Evolutionary conservation across 169 alveolate genomes (phyloP).

Genomic region (Plasmodium knowlesi): DNA sequence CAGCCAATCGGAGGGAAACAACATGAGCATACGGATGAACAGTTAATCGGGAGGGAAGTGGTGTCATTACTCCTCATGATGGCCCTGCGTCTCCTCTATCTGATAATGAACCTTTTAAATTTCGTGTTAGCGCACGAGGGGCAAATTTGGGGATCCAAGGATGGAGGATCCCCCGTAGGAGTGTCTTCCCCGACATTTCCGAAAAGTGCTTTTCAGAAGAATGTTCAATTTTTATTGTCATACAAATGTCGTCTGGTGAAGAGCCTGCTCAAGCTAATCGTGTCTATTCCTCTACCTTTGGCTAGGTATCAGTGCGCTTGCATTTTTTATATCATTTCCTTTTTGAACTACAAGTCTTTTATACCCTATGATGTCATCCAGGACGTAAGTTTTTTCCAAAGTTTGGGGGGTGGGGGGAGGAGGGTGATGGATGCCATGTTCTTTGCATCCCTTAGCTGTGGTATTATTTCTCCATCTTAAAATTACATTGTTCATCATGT

Average conservation of each 20-base stretch:
- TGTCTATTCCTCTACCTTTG: conserved; percentile 35
- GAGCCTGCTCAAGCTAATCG: conserved; percentile 29
- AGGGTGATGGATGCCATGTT: not conserved
- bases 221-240: conserved; percentile 33
- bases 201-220: not conserved
- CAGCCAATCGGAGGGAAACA: not conserved
- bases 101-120: conserved; percentile 25
- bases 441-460: not conserved
- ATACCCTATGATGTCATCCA: conserved; percentile 22
- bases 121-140: conserved; percentile 8
- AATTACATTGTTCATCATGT: not conserved
- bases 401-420: too few species aligned
- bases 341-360: conserved; percentile 34
- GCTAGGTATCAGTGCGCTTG: conserved; percentile 37
- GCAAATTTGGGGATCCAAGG: not conserved
- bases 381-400: conserved; percentile 27
- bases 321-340: conserved; percentile 28
- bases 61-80: conserved; percentile 11
- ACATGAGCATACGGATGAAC: not conserved
- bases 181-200: not conserved
- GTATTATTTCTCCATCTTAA: not conserved
- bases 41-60: conserved; percentile 12
- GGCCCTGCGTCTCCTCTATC: conserved; percentile 40
- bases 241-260: conserved; percentile 39
- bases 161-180: not conserved